Evolutionary conservation across 2,329 filamentous ascomycete genomes (phyloP).

Genomic region (Fusarium hostae): DNA sequence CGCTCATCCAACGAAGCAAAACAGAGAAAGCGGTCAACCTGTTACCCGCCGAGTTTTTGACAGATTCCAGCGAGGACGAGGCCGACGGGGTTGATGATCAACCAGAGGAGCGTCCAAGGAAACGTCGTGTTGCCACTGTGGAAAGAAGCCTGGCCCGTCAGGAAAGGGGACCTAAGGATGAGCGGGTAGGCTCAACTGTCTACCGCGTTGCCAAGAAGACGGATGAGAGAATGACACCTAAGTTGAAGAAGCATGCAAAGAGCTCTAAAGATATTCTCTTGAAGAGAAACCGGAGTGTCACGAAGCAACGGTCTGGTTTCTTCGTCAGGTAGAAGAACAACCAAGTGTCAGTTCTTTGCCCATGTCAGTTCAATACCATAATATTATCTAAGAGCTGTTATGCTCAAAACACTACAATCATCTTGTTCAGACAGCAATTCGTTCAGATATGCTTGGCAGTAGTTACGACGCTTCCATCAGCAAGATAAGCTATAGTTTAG

Average conservation of each 20-base stretch:
- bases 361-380: conserved; percentile 19
- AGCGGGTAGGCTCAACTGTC: conserved; percentile 63
- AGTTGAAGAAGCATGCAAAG: conserved; percentile 55
- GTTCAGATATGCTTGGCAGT: neutral
- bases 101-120: conserved; percentile 49
- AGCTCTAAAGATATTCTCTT: conserved; percentile 59
- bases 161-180: conserved; percentile 57
- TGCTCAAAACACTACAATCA: neutral
- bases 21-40: conserved; percentile 55
- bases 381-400: conserved; percentile 11
- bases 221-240: conserved; percentile 62
- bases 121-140: conserved; percentile 57
- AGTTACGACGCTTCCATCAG: neutral
- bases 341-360: conserved; percentile 1
- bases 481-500: neutral
- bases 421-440: neutral
- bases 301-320: conserved; percentile 55
- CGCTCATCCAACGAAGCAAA: conserved; percentile 38
- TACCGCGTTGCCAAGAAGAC: conserved; percentile 60
- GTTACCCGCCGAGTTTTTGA: conserved; percentile 65
- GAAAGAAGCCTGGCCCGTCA: conserved; percentile 53
- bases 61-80: conserved; percentile 60
- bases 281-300: conserved; percentile 55
- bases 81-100: conserved; percentile 46
- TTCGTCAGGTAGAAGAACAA: conserved; percentile 46